These are phyloP conservation scores for Paramarasmius palmivorus DNA, from an alignment of 1,284 basidiomycete species.

Conservation along the genomic window DNA sequence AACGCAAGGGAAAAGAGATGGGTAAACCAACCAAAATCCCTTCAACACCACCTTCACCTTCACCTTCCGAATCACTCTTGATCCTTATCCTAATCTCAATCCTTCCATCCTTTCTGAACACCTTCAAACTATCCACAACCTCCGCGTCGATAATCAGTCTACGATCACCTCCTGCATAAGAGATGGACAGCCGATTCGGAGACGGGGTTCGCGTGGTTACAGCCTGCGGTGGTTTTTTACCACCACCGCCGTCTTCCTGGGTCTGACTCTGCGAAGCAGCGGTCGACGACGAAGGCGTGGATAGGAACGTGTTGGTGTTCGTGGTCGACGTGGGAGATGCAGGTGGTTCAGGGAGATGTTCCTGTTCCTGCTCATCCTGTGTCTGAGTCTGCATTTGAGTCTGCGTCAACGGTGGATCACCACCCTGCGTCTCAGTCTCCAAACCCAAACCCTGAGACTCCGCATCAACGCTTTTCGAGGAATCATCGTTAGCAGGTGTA, in stretches of 20 bases:
- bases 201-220: constrained; percentile 45
- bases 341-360: constrained; percentile 57
- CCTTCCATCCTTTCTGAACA: constrained; percentile 81
- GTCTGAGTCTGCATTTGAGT: constrained; percentile 20
- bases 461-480: constrained; percentile 39
- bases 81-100: constrained; percentile 81
- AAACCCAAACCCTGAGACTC: not conserved
- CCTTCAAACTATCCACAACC: constrained; percentile 78
- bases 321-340: constrained; percentile 55
- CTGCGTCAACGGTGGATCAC: constrained; percentile 16
- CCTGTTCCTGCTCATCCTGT: constrained; percentile 23
- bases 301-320: constrained; percentile 49
- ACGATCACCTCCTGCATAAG: constrained; percentile 87
- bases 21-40: constrained; percentile 68
- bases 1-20: constrained; percentile 2
- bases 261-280: constrained; percentile 18
- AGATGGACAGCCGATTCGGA: constrained; percentile 87
- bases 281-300: constrained; percentile 49
- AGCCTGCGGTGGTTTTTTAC: not conserved
- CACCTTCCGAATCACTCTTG: constrained; percentile 50
- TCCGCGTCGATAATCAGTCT: constrained; percentile 89
- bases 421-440: constrained; percentile 36
- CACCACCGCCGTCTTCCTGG: too few relatives aligned
- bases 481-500: constrained; percentile 17
- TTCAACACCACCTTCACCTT: constrained; percentile 54